phyloP scores from a whole-genome alignment of 495 filamentous ascomycete genomes.

The Alectoria sarmentosa region DNA sequence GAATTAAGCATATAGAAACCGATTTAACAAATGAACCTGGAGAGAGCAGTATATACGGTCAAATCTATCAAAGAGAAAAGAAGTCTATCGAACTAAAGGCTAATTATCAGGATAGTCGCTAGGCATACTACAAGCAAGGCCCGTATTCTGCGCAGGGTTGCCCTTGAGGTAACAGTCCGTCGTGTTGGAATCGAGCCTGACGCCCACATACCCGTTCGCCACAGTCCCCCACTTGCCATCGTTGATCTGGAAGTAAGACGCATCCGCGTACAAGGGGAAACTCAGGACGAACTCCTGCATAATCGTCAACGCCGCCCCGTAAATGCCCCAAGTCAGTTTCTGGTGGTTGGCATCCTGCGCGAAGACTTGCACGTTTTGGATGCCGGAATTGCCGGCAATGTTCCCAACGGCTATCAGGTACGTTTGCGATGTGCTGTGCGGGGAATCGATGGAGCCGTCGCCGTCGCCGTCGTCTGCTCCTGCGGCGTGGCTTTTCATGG shows the following conservation, averaged over 20 bases:
- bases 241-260: neutral
- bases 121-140: neutral
- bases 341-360: neutral
- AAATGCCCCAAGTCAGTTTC: neutral
- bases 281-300: neutral
- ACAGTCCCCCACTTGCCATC: neutral
- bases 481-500: neutral
- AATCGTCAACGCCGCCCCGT: neutral
- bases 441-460: neutral
- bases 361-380: neutral
- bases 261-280: neutral
- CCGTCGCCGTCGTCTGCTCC: neutral
- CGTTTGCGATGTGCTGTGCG: neutral
- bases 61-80: too few species aligned
- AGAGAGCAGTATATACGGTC: too few species aligned
- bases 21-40: too few species aligned
- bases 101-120: neutral
- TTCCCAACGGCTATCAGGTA: neutral
- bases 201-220: neutral
- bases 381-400: neutral
- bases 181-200: neutral
- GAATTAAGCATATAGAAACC: too few species aligned
- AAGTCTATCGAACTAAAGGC: too few species aligned
- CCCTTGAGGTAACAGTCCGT: neutral
- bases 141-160: neutral